phyloP scores from a whole-genome alignment of 495 filamentous ascomycete genomes.

The Penicillium cataractarum region DNA sequence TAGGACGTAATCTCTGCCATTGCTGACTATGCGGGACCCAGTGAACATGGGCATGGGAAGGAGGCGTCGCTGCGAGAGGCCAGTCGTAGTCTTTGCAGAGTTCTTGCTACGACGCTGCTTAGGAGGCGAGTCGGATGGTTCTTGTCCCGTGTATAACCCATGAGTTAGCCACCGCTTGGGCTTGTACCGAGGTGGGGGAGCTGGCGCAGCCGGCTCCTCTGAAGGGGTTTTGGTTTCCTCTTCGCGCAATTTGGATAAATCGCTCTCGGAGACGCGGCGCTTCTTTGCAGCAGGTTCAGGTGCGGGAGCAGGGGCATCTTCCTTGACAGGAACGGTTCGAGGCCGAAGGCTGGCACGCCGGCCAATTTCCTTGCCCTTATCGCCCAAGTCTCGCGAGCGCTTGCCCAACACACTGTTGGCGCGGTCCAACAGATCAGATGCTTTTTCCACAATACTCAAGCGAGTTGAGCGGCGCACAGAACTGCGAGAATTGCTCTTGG shows the following conservation, averaged over 20 bases:
- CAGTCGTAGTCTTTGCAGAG: constrained; percentile 47
- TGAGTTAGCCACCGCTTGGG: constrained; percentile 75
- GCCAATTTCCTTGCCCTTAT: constrained; percentile 45
- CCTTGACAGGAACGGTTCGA: constrained; percentile 38
- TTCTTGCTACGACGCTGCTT: constrained; percentile 64
- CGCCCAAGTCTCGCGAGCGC: constrained; percentile 49
- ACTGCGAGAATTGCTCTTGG: constrained; percentile 21
- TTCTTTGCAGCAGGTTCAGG: constrained; percentile 49
- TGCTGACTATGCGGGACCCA: constrained; percentile 61
- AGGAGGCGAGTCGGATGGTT: constrained; percentile 64
- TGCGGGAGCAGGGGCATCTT: constrained; percentile 28
- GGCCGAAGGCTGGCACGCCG: constrained; percentile 48
- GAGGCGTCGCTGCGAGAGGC: constrained; percentile 43
- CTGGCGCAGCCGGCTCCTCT: constrained; percentile 37
- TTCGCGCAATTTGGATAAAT: constrained; percentile 45
- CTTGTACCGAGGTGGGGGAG: constrained; percentile 41
- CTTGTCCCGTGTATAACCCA: constrained; percentile 89
- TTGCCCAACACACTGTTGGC: constrained; percentile 58
- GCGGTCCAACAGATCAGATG: constrained; percentile 47
- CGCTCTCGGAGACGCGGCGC: constrained; percentile 53
- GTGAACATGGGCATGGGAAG: constrained; percentile 72
- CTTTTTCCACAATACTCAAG: constrained; percentile 46
- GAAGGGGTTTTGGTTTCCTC: constrained; percentile 37
- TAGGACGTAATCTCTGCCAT: constrained; percentile 78
- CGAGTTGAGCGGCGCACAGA: constrained; percentile 45